Percentiles rank a stretch among this genome's conserved stretches.
Evolutionary conservation across 176 grass and related monocot species (phyloP).

Genomic region (Musa troglodytarum): DNA sequence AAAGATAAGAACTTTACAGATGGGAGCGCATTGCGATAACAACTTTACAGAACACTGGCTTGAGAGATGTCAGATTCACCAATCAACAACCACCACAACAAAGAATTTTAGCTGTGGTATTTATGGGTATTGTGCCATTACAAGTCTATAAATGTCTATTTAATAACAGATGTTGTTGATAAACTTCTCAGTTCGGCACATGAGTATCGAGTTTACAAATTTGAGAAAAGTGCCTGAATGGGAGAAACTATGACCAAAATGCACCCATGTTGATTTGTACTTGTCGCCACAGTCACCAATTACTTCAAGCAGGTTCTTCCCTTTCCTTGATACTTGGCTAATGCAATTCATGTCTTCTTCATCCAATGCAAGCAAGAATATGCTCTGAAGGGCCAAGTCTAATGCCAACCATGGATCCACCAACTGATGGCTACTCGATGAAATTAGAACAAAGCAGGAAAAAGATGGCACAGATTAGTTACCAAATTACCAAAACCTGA

Average conservation of each 20-base stretch:
- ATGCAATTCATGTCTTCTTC: constrained; percentile 80
- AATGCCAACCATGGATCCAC: constrained; percentile 90
- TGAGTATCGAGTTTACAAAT: too few species aligned
- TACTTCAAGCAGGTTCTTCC: constrained; percentile 60
- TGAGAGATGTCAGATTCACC: too few species aligned
- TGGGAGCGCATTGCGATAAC: too few species aligned
- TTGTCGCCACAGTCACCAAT: constrained; percentile 92
- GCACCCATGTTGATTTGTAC: constrained; percentile 28
- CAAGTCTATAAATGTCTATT: too few species aligned
- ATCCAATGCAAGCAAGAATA: constrained; percentile 66
- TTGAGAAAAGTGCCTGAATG: too few species aligned
- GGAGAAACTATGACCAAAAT: neutral
- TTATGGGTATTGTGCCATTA: too few species aligned
- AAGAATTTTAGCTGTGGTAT: too few species aligned
- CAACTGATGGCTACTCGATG: constrained; percentile 47
- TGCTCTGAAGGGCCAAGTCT: constrained; percentile 77
- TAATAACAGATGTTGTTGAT: too few species aligned
- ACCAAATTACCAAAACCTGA: neutral
- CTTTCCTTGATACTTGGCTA: constrained; percentile 43
- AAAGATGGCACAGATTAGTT: neutral
- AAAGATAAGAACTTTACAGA: too few species aligned
- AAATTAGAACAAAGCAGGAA: constrained; percentile 2
- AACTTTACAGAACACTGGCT: too few species aligned
- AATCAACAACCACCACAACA: too few species aligned
- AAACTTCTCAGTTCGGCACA: too few species aligned